A percentile compares a stretch with the other conserved stretches of the same genome.
These are phyloP conservation scores for Hemisphaericaspora xylanilytica DNA, from an alignment of 1,139 yeast genomes.

Conservation along the genomic window DNA sequence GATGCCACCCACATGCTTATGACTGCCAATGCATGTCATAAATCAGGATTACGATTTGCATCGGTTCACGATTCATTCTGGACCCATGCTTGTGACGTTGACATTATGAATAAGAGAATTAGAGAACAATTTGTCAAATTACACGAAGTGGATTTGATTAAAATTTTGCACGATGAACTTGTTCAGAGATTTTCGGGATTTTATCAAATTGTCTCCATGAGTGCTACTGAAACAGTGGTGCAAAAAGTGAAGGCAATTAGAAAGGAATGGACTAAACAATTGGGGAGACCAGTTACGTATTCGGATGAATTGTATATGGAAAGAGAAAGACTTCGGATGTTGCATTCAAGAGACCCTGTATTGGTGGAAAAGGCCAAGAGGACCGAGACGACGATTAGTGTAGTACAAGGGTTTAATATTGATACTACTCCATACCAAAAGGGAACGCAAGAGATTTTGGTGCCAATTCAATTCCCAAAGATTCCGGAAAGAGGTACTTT, in stretches of 20 bases:
- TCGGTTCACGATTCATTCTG: conserved; percentile 98
- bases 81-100: conserved; percentile 92
- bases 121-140: conserved; percentile 78
- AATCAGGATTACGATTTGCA: conserved; percentile 71
- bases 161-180: conserved; percentile 72
- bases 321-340: conserved; percentile 54
- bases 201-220: conserved; percentile 58
- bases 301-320: conserved; percentile 77
- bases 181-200: conserved; percentile 74
- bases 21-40: conserved; percentile 81
- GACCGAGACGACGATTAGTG: conserved; percentile 74
- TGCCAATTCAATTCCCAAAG: conserved; percentile 69
- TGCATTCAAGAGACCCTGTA: conserved; percentile 52
- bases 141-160: conserved; percentile 72
- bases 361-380: conserved; percentile 50
- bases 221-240: conserved; percentile 55
- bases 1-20: conserved; percentile 97
- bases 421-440: conserved; percentile 16
- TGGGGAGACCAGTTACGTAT: conserved; percentile 60
- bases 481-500: conserved; percentile 83
- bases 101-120: conserved; percentile 65
- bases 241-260: conserved; percentile 50
- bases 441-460: conserved; percentile 27
- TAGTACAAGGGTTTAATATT: conserved; percentile 39
- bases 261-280: conserved; percentile 43